A percentile compares a stretch with the other conserved stretches of the same genome.
Conservation (phyloP, 305 asterid genomes). For the Fraxinus velutina region DNA sequence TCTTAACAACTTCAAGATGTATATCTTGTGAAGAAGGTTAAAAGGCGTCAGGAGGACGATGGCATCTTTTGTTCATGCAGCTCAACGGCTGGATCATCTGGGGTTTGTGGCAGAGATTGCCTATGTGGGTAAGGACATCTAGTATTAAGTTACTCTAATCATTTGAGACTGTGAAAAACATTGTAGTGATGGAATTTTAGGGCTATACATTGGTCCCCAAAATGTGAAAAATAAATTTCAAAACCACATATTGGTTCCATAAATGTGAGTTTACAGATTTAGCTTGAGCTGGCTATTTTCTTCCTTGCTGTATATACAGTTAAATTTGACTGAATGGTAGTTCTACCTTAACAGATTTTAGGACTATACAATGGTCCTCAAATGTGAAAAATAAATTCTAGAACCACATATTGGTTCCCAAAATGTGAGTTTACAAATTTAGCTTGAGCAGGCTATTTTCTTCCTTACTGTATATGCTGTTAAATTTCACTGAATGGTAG, state of each 20-base stretch:
- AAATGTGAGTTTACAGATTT: not conserved
- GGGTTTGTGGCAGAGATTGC: conserved; percentile 82
- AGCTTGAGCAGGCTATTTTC: not conserved
- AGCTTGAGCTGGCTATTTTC: not conserved
- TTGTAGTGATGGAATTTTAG: not conserved
- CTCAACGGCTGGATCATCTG: conserved; percentile 60
- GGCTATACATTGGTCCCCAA: not conserved
- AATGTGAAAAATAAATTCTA: not conserved
- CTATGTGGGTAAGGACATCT: conserved; percentile 67
- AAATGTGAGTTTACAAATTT: not conserved
- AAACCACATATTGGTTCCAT: not conserved
- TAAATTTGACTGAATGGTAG: not conserved
- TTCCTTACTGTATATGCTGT: not conserved
- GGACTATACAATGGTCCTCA: not conserved
- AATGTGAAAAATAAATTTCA: not conserved
- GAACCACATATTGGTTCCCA: not conserved
- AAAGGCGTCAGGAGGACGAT: conserved; percentile 79
- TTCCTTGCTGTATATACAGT: not conserved
- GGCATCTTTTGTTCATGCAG: conserved; percentile 89
- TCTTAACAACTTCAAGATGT: conserved; percentile 61
- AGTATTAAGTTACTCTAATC: conserved; percentile 13
- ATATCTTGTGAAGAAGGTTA: conserved; percentile 73
- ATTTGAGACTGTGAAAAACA: not conserved
- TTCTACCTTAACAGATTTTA: not conserved
- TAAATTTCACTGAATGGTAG: not conserved